These are phyloP conservation scores for Venturia nashicola DNA, from an alignment of 2,329 filamentous ascomycete species.

Conservation along the genomic window DNA sequence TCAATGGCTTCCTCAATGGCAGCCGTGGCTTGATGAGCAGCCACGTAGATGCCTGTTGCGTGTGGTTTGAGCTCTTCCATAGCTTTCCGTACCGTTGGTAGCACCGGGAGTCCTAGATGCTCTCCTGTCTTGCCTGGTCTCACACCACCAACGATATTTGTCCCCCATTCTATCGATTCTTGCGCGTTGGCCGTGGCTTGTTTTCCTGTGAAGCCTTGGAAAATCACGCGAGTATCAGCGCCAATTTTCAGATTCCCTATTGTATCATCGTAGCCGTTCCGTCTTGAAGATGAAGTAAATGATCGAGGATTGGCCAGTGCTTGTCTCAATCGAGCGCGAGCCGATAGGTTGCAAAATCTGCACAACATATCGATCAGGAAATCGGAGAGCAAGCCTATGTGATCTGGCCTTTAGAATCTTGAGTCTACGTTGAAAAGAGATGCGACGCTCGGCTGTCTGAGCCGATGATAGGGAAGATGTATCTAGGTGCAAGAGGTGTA, in stretches of 20 bases:
- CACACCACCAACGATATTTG: constrained; percentile 68
- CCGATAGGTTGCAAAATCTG: not conserved
- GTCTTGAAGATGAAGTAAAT: not conserved
- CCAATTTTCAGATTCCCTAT: constrained; percentile 56
- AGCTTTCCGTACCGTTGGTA: constrained; percentile 56
- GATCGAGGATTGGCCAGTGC: not conserved
- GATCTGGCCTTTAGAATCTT: not conserved
- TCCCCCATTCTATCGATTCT: constrained; percentile 67
- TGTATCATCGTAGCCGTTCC: constrained; percentile 42
- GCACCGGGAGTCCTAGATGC: constrained; percentile 60
- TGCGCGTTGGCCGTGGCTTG: constrained; percentile 64
- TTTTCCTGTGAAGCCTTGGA: constrained; percentile 58
- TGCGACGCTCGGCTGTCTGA: not conserved
- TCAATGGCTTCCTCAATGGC: constrained; percentile 73
- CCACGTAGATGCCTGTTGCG: constrained; percentile 69
- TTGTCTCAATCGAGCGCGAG: not conserved
- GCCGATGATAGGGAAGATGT: not conserved
- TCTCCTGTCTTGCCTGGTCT: constrained; percentile 58
- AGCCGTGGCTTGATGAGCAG: constrained; percentile 57
- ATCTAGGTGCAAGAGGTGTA: not conserved
- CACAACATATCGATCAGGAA: not conserved
- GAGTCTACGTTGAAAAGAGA: not conserved
- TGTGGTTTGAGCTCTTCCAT: constrained; percentile 60
- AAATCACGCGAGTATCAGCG: constrained; percentile 53
- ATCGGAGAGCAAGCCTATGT: not conserved